A percentile compares a stretch with the other conserved stretches of the same genome.
phyloP scores from a whole-genome alignment of 805 yeast genomes.

The Maudiozyma turicensis region DNA sequence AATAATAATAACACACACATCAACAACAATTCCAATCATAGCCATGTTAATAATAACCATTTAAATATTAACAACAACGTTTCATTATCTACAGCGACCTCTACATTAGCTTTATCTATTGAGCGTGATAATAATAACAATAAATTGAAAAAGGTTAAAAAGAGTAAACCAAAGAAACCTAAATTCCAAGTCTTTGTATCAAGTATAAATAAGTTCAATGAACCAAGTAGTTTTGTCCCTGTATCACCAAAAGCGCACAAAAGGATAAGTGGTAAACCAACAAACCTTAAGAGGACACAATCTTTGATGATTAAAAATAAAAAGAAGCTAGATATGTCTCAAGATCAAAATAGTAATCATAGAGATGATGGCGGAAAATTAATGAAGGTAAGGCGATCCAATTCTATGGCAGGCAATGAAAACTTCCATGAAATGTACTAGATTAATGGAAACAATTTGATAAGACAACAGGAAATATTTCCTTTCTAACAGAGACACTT shows the following conservation, averaged over 20 bases:
- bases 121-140: background rate
- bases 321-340: background rate
- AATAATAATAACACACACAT: background rate
- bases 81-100: background rate
- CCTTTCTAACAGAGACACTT: too few relatives aligned
- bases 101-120: background rate
- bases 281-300: constrained; percentile 19
- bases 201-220: constrained; percentile 25
- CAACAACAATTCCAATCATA: background rate
- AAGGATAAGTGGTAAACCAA: background rate
- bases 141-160: constrained; percentile 11
- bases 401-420: background rate
- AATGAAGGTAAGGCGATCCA: background rate
- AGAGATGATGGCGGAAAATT: background rate
- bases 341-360: background rate
- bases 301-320: constrained; percentile 9
- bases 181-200: constrained; percentile 30
- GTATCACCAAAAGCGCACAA: constrained; percentile 1
- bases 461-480: too few relatives aligned
- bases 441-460: too few relatives aligned
- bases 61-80: background rate
- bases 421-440: background rate
- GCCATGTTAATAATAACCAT: background rate
- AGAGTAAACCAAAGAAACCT: constrained; percentile 20
- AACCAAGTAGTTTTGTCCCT: constrained; percentile 5